Base-by-base conservation (phyloP, 1,284 basidiomycete genomes). In the Austroboletus novae-zelandiae region DNA sequence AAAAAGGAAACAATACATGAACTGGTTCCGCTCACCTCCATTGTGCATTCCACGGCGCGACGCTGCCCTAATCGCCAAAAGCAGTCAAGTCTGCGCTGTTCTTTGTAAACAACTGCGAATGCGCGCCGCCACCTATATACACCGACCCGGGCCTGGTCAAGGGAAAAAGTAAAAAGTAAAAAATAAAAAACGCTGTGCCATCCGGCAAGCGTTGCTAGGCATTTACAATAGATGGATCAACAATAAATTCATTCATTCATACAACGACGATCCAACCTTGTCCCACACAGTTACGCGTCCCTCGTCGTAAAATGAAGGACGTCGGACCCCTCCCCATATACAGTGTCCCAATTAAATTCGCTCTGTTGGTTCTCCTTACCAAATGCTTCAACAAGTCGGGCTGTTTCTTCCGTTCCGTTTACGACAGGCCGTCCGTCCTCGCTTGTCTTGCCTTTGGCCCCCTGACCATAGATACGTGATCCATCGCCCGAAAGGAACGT, bases 331-430 rank as follows among this genome's bases (percentile, higher is more conserved):
- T 68, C 58, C 8, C 85, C 84, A 59, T 89, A 89, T 17, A 59
- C 68, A 23, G 51, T 67, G 4, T 83, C 76, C 86, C 86, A 89
- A 59, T 86, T 74, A 60, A 89, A 89, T 45, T 78, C 71, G 52
- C 75, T 81, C 53, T 75, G 68, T 41, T 83, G 80, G 56, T 89
- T 89, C 72, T 89, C 87, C 52, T 74, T 71, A 32, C 86, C 84
- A 70, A 89, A 89, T 14, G 80, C 84, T 20, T 64, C 60, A 17
- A 89, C 67, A 54, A 89, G 63, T 51, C 58, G 67, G 48, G 68
- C 71, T n/a, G 74, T 75, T 60, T 83, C 79, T 49, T 71, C 64
- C 4, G 71, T 74, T 11, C 80, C 81, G 47, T 70, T 68, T 14
- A 83, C 70, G 25, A 86, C 80, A 30, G 67, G 60, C 32, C 70